Base-by-base conservation (phyloP, 2,329 filamentous ascomycete species). In the Arthrinium phaeospermum region DNA sequence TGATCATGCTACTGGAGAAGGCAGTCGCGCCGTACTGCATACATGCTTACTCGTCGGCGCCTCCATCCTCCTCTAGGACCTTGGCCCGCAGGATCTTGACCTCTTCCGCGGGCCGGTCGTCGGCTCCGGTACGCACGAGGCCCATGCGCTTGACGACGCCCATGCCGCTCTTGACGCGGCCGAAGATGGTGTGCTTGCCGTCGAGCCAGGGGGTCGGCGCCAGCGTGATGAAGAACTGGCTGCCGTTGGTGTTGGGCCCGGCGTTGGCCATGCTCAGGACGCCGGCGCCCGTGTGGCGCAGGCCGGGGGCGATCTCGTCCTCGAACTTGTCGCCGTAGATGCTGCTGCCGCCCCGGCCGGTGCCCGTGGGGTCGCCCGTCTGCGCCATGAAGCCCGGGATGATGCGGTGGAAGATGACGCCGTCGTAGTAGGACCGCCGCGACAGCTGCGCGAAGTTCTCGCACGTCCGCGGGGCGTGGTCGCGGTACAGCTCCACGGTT, bases 371-470 rank as follows among this genome's bases (percentile, higher is more conserved):
- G 80, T 98, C 95, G 70, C 95, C 95, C 71, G 88, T 85, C 80
- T 95, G 94, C 73, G 99, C 98, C 97, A 99, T 99, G 85, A 99
- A 99, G 80, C 98, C 98, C 74, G 93, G 91, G 77, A 99, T 99
- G 10, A 99, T 93, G 45, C 96, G 92, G 83, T 99, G 96, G 87
- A 99, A 99, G 77, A 98, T 96, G 47, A 96, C 95, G 83, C 94
- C 94, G 85, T 99, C 98, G 86, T 98, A 99, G 82, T 99, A 99
- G 0, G 94, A 94, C 72, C 91, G 92, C 78, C 92, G 92, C 3
- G 94, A 90, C 79, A 98, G 96, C 0, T 94, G 97, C 71, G 96
- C 94, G 81, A 99, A 99, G 82, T 99, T 99, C 73, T 88, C 89
- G 89, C 94, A 97, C 34, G 95, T 95, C 82, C 92, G 94, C 51